A percentile compares a stretch with the other conserved stretches of the same genome.
Conservation (phyloP, 768 basidiomycete species). For the Kwoniella europaea region DNA sequence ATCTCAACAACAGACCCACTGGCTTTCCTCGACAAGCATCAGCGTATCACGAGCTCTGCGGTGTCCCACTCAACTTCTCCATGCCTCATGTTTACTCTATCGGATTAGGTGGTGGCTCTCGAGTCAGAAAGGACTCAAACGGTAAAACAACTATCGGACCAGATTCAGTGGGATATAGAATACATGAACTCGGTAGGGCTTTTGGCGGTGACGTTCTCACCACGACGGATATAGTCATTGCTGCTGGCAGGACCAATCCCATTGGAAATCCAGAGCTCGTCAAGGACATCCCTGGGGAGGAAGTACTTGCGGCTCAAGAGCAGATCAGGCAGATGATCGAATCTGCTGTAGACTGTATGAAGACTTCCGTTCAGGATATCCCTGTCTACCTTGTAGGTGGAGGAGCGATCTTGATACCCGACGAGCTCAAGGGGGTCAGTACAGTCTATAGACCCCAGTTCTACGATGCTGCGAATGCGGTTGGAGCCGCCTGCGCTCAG, state of each 20-base stretch:
- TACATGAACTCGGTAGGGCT: conserved; percentile 59
- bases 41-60: conserved; percentile 68
- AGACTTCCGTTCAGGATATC: conserved; percentile 66
- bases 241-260: conserved; percentile 46
- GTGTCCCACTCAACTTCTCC: conserved; percentile 63
- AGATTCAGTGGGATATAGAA: conserved; percentile 68
- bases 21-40: conserved; percentile 69
- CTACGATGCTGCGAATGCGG: conserved; percentile 60
- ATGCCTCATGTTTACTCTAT: conserved; percentile 61
- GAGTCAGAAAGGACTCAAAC: conserved; percentile 59
- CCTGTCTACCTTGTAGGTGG: conserved; percentile 71
- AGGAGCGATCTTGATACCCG: conserved; percentile 68
- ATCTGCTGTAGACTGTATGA: conserved; percentile 68
- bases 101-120: conserved; percentile 70
- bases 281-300: conserved; percentile 43
- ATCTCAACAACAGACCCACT: conserved; percentile 60
- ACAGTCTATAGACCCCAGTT: conserved; percentile 64
- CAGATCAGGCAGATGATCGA: conserved; percentile 62
- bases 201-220: conserved; percentile 68
- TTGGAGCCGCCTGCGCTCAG: conserved; percentile 65
- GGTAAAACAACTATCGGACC: conserved; percentile 66
- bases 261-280: conserved; percentile 53
- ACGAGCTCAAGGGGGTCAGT: conserved; percentile 64
- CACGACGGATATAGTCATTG: conserved; percentile 68
- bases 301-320: conserved; percentile 58